Base-by-base conservation (phyloP, 139 green algal species). In the Monoraphidium neglectum region DNA sequence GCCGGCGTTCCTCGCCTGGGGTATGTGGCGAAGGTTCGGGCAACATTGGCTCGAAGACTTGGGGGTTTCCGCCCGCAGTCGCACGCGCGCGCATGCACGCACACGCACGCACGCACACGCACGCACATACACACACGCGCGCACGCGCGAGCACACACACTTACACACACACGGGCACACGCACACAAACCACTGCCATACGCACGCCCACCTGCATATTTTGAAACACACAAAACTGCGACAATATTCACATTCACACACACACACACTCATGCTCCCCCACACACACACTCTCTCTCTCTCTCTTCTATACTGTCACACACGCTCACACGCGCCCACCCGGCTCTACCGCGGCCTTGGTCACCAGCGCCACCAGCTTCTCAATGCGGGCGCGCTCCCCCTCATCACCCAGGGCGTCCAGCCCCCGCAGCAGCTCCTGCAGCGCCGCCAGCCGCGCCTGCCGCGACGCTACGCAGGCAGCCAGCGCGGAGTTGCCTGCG, bases 401-500 rank as follows among this genome's bases (percentile, higher is more conserved):
- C 62, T 92, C 88, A 46, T 89, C 81, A 12, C 70, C 83, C 71
- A 94, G 68, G 21, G 76, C 82, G 35, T 85, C 86, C 59, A 92
- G 78, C 53, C 81, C 78, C 0, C 63, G 40, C 79, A 92, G 72
- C 73, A 81, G 70, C 13, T 38, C 76, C 57, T 78, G 72, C 36
- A 89, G 15, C 3, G 30, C 26, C 37, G 66, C 64, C 30, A 88
- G 72, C 28, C 33, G 36, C 15, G 72, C 59, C 62, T 89, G 68
- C 36, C 32, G 16, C 0, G 5, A 36, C 0, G 49, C 70, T 64
- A 92, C 77, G 1, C 2, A 10, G 0, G 59, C 73, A 16, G 79
- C 82, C 13, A 74, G 30, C 0, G 54, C 46, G 0, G 61, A 33
- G 30, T 76, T 89, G 66, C 78, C 71, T 76, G 70, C 0, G 49